phyloP scores from a whole-genome alignment of 805 yeast genomes.

The Candida wancherniae region DNA sequence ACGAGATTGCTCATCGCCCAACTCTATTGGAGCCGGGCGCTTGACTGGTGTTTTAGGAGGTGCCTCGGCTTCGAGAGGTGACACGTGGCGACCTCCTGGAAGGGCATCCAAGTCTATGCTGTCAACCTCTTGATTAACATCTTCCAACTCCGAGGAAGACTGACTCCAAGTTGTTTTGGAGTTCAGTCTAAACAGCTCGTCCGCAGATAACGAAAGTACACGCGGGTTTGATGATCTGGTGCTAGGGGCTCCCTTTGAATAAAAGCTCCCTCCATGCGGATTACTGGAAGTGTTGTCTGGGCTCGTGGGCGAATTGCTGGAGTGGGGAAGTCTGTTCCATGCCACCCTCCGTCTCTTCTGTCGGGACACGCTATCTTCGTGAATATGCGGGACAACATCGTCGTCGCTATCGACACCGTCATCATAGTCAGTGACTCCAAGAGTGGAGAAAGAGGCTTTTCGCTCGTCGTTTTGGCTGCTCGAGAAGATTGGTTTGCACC shows the following conservation, averaged over 20 bases:
- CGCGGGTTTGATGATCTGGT: too few species aligned
- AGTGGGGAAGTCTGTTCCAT: constrained; percentile 5
- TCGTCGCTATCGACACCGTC: constrained; percentile 7
- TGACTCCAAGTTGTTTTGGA: constrained; percentile 6
- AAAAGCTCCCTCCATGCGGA: too few species aligned
- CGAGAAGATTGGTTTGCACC: constrained; percentile 15
- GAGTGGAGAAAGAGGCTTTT: constrained; percentile 3
- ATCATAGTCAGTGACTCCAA: constrained; percentile 17
- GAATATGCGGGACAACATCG: constrained; percentile 6
- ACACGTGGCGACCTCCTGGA: not conserved
- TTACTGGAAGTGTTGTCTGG: too few species aligned
- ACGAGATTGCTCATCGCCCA: too few species aligned
- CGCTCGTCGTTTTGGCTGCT: constrained; percentile 16
- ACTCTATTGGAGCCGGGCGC: too few species aligned
- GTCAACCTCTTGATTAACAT: constrained; percentile 15
- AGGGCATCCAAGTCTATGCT: constrained; percentile 8
- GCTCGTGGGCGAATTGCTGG: too few species aligned
- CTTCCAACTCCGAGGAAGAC: constrained; percentile 21
- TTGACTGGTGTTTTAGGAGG: too few species aligned
- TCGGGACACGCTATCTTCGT: constrained; percentile 27
- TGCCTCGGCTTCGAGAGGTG: too few species aligned
- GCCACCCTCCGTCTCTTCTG: constrained; percentile 13
- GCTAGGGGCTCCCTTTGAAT: too few species aligned
- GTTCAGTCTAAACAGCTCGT: too few species aligned
- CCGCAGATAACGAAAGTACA: too few species aligned